phyloP scores from a whole-genome alignment of 2,329 filamentous ascomycete genomes.

The Nemania serpens region DNA sequence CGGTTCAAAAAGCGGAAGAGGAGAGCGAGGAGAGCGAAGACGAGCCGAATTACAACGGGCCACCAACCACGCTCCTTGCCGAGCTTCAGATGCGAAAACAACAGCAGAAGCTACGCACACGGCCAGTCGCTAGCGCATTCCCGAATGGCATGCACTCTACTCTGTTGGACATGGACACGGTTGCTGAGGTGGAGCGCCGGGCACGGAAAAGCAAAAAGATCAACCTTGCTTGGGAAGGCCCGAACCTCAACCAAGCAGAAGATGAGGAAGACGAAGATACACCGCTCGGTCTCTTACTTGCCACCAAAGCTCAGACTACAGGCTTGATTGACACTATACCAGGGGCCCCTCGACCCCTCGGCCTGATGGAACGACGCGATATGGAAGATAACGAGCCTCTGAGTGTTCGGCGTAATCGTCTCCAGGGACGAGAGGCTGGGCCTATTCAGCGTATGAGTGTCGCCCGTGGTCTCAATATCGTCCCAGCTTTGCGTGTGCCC shows the following conservation, averaged over 20 bases:
- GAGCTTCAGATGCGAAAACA: slow-evolving; percentile 91
- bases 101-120: slow-evolving; percentile 80
- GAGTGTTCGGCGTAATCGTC: slow-evolving; percentile 73
- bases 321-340: slow-evolving; percentile 53
- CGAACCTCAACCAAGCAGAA: slow-evolving; percentile 31
- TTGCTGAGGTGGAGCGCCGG: slow-evolving; percentile 81
- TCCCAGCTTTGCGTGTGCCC: slow-evolving; percentile 35
- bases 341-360: slow-evolving; percentile 68
- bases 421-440: slow-evolving; percentile 64
- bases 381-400: slow-evolving; percentile 93
- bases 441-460: slow-evolving; percentile 51
- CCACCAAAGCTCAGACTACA: slow-evolving; percentile 60
- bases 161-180: slow-evolving; percentile 85
- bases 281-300: slow-evolving; percentile 80
- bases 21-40: slow-evolving; percentile 50
- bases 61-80: slow-evolving; percentile 87
- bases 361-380: slow-evolving; percentile 79
- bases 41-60: slow-evolving; percentile 63
- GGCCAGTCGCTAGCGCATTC: slow-evolving; percentile 63
- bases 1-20: slow-evolving; percentile 46
- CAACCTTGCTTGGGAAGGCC: slow-evolving; percentile 84
- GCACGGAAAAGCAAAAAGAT: slow-evolving; percentile 76
- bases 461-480: slow-evolving; percentile 37
- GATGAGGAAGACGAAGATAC: slow-evolving; percentile 62
- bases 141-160: slow-evolving; percentile 89